These are phyloP conservation scores for Telfairia occidentalis DNA, from an alignment of 331 rosid species.

Conservation along the genomic window DNA sequence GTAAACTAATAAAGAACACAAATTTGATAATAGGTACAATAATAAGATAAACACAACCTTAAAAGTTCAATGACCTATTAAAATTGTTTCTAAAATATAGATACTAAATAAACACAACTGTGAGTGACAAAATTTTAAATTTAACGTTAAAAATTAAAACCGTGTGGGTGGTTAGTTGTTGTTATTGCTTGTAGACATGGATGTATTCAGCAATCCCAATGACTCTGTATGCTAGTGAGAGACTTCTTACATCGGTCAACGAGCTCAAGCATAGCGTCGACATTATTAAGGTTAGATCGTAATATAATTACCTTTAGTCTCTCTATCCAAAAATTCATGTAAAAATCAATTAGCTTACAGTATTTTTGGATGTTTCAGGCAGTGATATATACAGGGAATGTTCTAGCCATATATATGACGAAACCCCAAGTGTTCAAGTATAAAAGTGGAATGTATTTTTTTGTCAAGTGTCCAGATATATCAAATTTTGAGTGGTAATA, in stretches of 20 bases:
- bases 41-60: too few relatives aligned
- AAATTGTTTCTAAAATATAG: too few relatives aligned
- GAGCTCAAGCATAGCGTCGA: constrained; percentile 43
- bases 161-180: background rate
- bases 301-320: background rate
- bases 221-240: constrained; percentile 51
- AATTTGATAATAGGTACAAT: too few relatives aligned
- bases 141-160: too few relatives aligned
- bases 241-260: constrained; percentile 38
- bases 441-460: constrained; percentile 73
- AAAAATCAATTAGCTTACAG: background rate
- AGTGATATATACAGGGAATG: constrained; percentile 58
- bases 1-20: too few relatives aligned
- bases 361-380: constrained; percentile 24
- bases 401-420: constrained; percentile 50
- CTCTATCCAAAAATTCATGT: background rate
- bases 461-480: constrained; percentile 63
- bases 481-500: constrained; percentile 75
- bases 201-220: constrained; percentile 68
- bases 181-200: constrained; percentile 48
- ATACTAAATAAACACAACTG: too few relatives aligned
- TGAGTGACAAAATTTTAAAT: too few relatives aligned
- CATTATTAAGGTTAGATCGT: constrained; percentile 37
- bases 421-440: constrained; percentile 60
- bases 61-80: too few relatives aligned